These are phyloP conservation scores for Protomyces inundatus DNA, from an alignment of 1,139 yeast species.

Conservation along the genomic window DNA sequence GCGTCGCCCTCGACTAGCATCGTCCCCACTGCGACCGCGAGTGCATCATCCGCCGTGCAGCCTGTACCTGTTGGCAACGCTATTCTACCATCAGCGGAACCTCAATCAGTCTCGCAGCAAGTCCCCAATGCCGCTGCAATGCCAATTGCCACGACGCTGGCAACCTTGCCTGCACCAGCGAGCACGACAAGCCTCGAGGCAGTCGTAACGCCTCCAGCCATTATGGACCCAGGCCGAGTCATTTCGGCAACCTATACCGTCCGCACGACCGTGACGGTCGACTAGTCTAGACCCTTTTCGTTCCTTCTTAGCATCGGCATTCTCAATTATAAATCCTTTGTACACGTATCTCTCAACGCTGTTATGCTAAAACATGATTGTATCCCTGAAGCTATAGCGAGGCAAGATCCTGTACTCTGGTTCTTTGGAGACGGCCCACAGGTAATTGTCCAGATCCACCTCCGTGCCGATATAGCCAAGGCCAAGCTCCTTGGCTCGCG, in stretches of 20 bases:
- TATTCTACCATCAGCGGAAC: not conserved
- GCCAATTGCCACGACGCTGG: not conserved
- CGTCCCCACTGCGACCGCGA: too few species aligned
- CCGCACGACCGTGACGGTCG: not conserved
- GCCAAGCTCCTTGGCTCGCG: not conserved
- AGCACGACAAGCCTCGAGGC: too few species aligned
- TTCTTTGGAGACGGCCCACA: conserved; percentile 22
- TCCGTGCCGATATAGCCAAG: conserved; percentile 7
- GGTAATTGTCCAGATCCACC: conserved; percentile 18
- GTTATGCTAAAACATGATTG: not conserved
- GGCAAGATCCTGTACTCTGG: conserved; percentile 9
- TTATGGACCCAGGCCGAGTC: not conserved
- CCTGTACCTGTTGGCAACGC: not conserved
- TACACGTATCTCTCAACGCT: too few species aligned
- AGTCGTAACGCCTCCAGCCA: not conserved
- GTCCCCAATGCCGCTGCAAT: not conserved
- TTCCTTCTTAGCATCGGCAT: too few species aligned
- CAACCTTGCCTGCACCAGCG: not conserved
- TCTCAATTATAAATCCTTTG: too few species aligned
- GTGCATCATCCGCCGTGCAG: not conserved
- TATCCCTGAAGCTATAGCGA: not conserved
- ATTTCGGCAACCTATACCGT: not conserved
- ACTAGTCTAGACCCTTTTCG: not conserved
- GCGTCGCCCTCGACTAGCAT: not conserved
- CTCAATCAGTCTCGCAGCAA: not conserved